phyloP scores from a whole-genome alignment of 1,284 basidiomycete genomes.

The Cystobasidiaceae sp. region DNA sequence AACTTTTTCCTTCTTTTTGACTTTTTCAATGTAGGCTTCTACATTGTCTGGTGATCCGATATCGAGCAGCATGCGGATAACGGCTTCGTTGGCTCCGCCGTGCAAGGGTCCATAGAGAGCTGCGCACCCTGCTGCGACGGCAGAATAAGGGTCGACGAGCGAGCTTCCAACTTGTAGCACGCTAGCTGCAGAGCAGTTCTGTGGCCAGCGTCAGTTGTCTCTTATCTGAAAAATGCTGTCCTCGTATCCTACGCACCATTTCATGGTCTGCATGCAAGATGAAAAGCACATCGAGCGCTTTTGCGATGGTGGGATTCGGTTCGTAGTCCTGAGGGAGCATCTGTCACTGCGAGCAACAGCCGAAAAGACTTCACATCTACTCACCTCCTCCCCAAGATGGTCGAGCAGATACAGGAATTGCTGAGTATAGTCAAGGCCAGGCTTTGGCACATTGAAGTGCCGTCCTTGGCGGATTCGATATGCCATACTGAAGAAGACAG shows the following conservation, averaged over 20 bases:
- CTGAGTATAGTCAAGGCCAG: slow-evolving; percentile 69
- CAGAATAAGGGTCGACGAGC: slow-evolving; percentile 78
- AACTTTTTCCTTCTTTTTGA: slow-evolving; percentile 76
- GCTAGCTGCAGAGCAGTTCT: slow-evolving; percentile 76
- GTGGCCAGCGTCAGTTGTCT: no score
- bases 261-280: slow-evolving; percentile 69
- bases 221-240: not conserved
- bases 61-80: slow-evolving; percentile 79
- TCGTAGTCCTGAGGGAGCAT: no score
- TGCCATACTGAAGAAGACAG: slow-evolving; percentile 62
- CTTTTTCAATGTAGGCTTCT: slow-evolving; percentile 65
- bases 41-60: slow-evolving; percentile 75
- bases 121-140: slow-evolving; percentile 74
- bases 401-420: slow-evolving; percentile 86
- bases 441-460: slow-evolving; percentile 76
- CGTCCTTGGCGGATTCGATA: slow-evolving; percentile 81
- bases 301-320: slow-evolving; percentile 74
- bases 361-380: not conserved
- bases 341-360: no score
- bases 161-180: slow-evolving; percentile 80
- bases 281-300: slow-evolving; percentile 77
- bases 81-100: slow-evolving; percentile 67
- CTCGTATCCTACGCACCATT: slow-evolving; percentile 44
- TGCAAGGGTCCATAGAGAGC: slow-evolving; percentile 62
- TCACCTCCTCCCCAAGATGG: slow-evolving; percentile 57